A percentile compares a stretch with the other conserved stretches of the same genome.
Conservation (phyloP, 441 rosid genomes). For the Populus hybrid region DNA sequence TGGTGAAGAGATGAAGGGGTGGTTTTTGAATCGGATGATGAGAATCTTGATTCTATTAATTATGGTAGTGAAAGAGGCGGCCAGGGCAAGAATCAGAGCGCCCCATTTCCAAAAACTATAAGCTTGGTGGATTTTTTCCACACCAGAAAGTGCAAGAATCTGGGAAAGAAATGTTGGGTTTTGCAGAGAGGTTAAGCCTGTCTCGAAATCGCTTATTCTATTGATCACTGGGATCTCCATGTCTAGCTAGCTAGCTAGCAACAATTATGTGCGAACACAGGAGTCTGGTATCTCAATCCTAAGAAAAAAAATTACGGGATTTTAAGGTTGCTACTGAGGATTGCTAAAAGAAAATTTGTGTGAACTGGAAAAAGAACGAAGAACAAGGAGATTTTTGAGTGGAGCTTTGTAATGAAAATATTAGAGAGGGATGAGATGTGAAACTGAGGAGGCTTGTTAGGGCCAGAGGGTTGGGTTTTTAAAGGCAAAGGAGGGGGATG, state of each 20-base stretch:
- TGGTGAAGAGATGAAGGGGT: conserved; percentile 20
- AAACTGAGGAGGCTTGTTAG: neutral
- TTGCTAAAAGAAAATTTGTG: neutral
- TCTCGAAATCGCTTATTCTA: conserved; percentile 54
- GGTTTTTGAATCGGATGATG: conserved; percentile 31
- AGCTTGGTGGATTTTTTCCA: conserved; percentile 30
- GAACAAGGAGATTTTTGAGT: neutral
- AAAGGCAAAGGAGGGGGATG: conserved; percentile 1
- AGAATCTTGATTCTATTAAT: conserved; percentile 40
- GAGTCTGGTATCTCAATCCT: neutral
- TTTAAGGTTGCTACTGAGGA: neutral
- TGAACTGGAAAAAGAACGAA: neutral
- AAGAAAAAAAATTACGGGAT: neutral
- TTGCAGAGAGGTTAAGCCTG: conserved; percentile 39
- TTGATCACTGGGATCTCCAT: conserved; percentile 66
- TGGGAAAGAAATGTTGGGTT: conserved; percentile 46
- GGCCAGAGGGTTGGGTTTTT: conserved; percentile 19
- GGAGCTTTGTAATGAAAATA: neutral
- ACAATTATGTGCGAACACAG: neutral
- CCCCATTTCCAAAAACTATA: conserved; percentile 62
- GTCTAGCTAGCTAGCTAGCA: neutral
- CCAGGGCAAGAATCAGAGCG: conserved; percentile 48
- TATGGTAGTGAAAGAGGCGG: conserved; percentile 59
- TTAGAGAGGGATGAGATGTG: neutral
- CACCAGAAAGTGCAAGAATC: conserved; percentile 32